A percentile compares a stretch with the other conserved stretches of the same genome.
phyloP scores from a whole-genome alignment of 2,329 filamentous ascomycete genomes.

The Fusarium ambrosium region DNA sequence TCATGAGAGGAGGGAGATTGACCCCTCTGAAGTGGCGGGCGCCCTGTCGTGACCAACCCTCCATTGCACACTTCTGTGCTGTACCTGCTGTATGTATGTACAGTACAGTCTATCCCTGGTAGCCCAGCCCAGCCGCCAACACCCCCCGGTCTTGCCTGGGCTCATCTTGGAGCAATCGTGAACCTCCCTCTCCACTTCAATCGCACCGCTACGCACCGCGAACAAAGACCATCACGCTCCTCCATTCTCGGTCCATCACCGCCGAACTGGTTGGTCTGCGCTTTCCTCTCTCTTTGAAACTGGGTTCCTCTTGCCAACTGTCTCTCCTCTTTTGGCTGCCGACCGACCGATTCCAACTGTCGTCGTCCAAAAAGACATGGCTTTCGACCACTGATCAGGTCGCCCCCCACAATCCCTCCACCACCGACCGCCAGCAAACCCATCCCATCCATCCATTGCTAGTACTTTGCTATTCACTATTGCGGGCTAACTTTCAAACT shows the following conservation, averaged over 20 bases:
- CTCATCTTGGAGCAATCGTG: slow-evolving; percentile 23
- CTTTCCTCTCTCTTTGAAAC: not conserved
- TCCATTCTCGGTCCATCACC: slow-evolving; percentile 13
- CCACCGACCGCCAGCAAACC: slow-evolving; percentile 24
- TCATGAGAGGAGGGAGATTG: not conserved
- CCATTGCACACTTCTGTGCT: slow-evolving; percentile 20
- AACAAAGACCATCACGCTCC: slow-evolving; percentile 27
- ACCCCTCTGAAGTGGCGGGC: slow-evolving; percentile 23
- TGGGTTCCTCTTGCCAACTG: not conserved
- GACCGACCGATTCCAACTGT: not conserved
- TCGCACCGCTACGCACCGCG: not conserved
- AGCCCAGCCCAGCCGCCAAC: not conserved
- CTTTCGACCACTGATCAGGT: slow-evolving; percentile 37
- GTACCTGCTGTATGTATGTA: not conserved
- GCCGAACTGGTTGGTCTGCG: not conserved
- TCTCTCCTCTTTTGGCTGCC: not conserved
- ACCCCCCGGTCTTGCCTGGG: slow-evolving; percentile 20
- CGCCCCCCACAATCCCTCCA: slow-evolving; percentile 40
- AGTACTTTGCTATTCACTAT: slow-evolving; percentile 33
- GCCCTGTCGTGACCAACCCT: slow-evolving; percentile 15
- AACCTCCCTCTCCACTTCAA: slow-evolving; percentile 31
- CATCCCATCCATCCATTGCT: slow-evolving; percentile 3
- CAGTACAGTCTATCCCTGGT: not conserved
- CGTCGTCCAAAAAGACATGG: slow-evolving; percentile 33
- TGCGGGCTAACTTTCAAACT: slow-evolving; percentile 34